Evolutionary conservation across 2,329 filamentous ascomycete species (phyloP).

Genomic region (Aspergillus sp.): DNA sequence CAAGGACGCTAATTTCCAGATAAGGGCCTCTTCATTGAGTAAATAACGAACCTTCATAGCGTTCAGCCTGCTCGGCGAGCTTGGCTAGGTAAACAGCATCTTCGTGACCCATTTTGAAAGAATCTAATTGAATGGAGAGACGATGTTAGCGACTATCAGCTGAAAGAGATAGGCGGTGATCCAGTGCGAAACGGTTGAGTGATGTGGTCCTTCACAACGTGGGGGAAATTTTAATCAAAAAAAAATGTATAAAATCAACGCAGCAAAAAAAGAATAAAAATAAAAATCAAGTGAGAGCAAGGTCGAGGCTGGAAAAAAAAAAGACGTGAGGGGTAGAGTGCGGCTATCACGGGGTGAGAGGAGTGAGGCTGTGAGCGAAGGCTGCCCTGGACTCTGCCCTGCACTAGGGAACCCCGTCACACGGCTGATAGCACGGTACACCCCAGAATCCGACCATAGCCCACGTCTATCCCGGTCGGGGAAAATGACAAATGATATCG

Average conservation of each 20-base stretch:
- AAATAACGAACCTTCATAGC: slow-evolving; percentile 86
- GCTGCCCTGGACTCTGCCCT: slow-evolving; percentile 10
- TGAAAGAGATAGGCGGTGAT: background rate
- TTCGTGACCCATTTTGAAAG: slow-evolving; percentile 92
- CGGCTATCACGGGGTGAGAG: slow-evolving; percentile 18
- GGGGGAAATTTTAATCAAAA: background rate
- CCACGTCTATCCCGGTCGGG: background rate
- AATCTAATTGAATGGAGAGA: slow-evolving; percentile 24
- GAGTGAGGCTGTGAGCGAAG: slow-evolving; percentile 23
- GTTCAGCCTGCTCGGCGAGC: slow-evolving; percentile 99
- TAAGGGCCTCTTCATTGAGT: background rate
- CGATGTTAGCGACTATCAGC: slow-evolving; percentile 6
- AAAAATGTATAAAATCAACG: slow-evolving; percentile 1
- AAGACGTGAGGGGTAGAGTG: slow-evolving; percentile 18
- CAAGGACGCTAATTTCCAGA: background rate
- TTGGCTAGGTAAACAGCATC: slow-evolving; percentile 99
- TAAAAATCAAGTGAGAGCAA: background rate
- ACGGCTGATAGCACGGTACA: slow-evolving; percentile 9
- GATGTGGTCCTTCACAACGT: slow-evolving; percentile 1
- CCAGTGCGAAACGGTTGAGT: background rate
- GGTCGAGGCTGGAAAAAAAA: slow-evolving; percentile 4
- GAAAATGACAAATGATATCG: background rate
- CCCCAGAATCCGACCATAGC: background rate
- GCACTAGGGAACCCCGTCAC: slow-evolving; percentile 7
- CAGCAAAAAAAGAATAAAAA: background rate